Evolutionary conservation across 2,329 filamentous ascomycete species (phyloP).

Genomic region (Paraphaeosphaeria minitans): DNA sequence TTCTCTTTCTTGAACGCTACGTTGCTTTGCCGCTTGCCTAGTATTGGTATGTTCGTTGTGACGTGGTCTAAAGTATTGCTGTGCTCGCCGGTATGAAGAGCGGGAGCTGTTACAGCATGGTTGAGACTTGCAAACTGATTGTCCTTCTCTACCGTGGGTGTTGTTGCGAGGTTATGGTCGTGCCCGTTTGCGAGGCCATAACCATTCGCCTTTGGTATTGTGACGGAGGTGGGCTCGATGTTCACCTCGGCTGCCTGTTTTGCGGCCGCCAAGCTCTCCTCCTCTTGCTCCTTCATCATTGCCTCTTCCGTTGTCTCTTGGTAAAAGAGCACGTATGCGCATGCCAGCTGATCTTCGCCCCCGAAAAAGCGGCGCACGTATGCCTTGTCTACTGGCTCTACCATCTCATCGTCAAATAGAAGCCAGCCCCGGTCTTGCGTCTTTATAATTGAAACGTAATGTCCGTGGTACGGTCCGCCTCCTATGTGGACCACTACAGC

Average conservation of each 20-base stretch:
- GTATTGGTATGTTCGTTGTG: conserved; percentile 43
- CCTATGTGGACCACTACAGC: conserved; percentile 97
- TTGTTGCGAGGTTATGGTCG: conserved; percentile 45
- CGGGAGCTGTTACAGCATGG: conserved; percentile 66
- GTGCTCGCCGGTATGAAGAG: conserved; percentile 43
- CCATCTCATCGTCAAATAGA: conserved; percentile 97
- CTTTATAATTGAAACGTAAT: conserved; percentile 98
- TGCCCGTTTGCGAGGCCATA: conserved; percentile 58
- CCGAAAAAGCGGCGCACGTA: conserved; percentile 98
- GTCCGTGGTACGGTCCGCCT: conserved; percentile 93
- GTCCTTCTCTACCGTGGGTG: conserved; percentile 50
- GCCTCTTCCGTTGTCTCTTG: conserved; percentile 81
- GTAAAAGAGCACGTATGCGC: conserved; percentile 96
- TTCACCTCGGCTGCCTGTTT: conserved; percentile 44
- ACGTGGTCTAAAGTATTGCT: conserved; percentile 40
- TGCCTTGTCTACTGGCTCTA: conserved; percentile 94
- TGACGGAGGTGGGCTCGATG: conserved; percentile 65
- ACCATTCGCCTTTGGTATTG: conserved; percentile 57
- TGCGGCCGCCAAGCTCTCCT: conserved; percentile 64
- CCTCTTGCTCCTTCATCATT: conserved; percentile 78
- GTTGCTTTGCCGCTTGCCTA: conserved; percentile 39
- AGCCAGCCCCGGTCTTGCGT: conserved; percentile 95
- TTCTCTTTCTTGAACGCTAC: conserved; percentile 54
- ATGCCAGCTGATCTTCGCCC: conserved; percentile 81
- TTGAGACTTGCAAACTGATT: conserved; percentile 64